A percentile compares a stretch with the other conserved stretches of the same genome.
Evolutionary conservation across 768 basidiomycete genomes (phyloP).

Genomic region (Auriscalpium vulgare): DNA sequence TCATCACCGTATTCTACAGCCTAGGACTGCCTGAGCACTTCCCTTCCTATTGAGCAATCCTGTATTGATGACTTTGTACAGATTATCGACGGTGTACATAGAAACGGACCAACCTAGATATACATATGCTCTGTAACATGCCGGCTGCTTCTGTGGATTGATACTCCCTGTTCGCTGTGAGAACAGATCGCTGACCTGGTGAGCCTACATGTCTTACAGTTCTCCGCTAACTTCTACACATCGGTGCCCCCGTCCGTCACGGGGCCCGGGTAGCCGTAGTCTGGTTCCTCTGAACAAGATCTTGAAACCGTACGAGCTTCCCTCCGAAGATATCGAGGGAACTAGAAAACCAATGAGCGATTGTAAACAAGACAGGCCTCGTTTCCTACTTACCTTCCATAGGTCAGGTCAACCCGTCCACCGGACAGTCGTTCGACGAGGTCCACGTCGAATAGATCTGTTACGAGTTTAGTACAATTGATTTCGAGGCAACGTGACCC

Average conservation of each 20-base stretch:
- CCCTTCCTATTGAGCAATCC: no score
- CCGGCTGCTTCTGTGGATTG: not conserved
- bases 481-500: not conserved
- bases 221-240: no score
- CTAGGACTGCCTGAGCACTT: no score
- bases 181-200: no score
- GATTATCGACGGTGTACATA: not conserved
- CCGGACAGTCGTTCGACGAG: conserved; percentile 72
- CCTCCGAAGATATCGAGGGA: conserved; percentile 71
- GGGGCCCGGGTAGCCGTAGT: no score
- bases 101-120: not conserved
- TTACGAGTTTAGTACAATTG: no score
- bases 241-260: no score
- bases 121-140: no score
- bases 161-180: no score
- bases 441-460: conserved; percentile 75
- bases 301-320: conserved; percentile 49
- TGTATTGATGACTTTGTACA: no score
- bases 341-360: conserved; percentile 20
- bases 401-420: conserved; percentile 85
- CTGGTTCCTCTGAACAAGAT: conserved; percentile 31
- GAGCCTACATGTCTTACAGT: no score
- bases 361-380: not conserved
- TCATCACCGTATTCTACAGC: no score
- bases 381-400: conserved; percentile 50